Evolutionary conservation across 2,329 filamentous ascomycete genomes (phyloP).

Genomic region (Calonectria crousiana): DNA sequence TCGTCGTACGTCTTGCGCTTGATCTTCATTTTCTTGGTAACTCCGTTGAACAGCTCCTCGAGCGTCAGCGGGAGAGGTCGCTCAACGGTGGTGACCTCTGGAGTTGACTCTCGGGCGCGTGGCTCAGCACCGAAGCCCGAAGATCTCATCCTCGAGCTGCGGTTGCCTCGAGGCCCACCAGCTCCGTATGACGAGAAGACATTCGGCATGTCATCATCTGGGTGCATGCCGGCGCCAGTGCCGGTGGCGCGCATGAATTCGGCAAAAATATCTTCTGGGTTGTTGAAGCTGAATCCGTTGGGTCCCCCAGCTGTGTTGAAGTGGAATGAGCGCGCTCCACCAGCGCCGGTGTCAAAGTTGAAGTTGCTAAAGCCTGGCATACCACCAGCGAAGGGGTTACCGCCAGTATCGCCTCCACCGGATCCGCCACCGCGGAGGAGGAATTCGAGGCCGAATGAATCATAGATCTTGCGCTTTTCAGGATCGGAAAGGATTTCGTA

Average conservation of each 20-base stretch:
- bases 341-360: constrained; percentile 62
- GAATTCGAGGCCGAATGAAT: constrained; percentile 94
- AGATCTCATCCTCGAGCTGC: constrained; percentile 56
- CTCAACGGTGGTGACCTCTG: constrained; percentile 92
- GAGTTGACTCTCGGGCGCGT: constrained; percentile 62
- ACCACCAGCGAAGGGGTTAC: constrained; percentile 71
- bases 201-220: constrained; percentile 63
- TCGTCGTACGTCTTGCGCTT: constrained; percentile 96
- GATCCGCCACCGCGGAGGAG: constrained; percentile 83
- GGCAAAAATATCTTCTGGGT: constrained; percentile 85
- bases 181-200: constrained; percentile 66
- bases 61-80: constrained; percentile 83
- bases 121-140: constrained; percentile 52
- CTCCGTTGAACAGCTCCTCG: constrained; percentile 89
- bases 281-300: constrained; percentile 83
- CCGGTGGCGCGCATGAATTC: constrained; percentile 77
- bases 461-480: constrained; percentile 95
- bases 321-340: constrained; percentile 70
- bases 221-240: constrained; percentile 54
- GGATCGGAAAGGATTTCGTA: constrained; percentile 98
- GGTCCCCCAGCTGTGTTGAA: constrained; percentile 68
- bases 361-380: constrained; percentile 67
- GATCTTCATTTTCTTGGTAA: constrained; percentile 97
- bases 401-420: constrained; percentile 54
- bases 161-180: constrained; percentile 51